These are phyloP conservation scores for Dactylellina cionopaga DNA, from an alignment of 2,329 filamentous ascomycete genomes.

Conservation along the genomic window DNA sequence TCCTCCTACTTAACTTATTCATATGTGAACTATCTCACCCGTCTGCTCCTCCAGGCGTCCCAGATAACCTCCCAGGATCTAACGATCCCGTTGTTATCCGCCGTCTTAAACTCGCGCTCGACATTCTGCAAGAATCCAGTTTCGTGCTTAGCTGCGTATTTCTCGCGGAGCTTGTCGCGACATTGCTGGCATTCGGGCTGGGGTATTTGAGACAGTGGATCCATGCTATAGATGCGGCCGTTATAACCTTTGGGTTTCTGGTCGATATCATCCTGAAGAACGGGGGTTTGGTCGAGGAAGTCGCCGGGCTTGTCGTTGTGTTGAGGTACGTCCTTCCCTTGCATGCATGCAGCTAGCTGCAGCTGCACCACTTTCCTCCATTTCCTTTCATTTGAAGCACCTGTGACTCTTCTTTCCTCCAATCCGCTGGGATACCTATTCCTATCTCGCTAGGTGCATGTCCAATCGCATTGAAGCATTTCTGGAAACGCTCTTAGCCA, in stretches of 20 bases:
- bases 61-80: slow-evolving; percentile 7
- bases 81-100: slow-evolving; percentile 20
- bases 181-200: slow-evolving; percentile 24
- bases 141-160: slow-evolving; percentile 44
- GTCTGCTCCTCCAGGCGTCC: slow-evolving; percentile 8
- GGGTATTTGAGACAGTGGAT: slow-evolving; percentile 46
- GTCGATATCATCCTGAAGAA: slow-evolving; percentile 43
- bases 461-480: not conserved
- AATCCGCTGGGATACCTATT: slow-evolving; percentile 10
- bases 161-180: slow-evolving; percentile 37
- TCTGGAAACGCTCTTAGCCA: not conserved
- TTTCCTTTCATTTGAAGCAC: no score
- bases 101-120: slow-evolving; percentile 20
- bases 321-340: slow-evolving; percentile 25
- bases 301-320: slow-evolving; percentile 39
- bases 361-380: slow-evolving; percentile 25
- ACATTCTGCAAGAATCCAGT: slow-evolving; percentile 30
- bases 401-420: slow-evolving; percentile 30
- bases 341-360: slow-evolving; percentile 42
- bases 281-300: slow-evolving; percentile 37
- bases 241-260: slow-evolving; percentile 35
- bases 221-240: slow-evolving; percentile 34
- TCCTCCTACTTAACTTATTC: slow-evolving; percentile 33
- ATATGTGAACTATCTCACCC: slow-evolving; percentile 42
- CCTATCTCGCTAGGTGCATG: slow-evolving; percentile 1